Evolutionary conservation across 1,139 yeast species (phyloP), one percentile per base, ranked within the genome.

Genomic region (Lipomyces yarrowii): DNA sequence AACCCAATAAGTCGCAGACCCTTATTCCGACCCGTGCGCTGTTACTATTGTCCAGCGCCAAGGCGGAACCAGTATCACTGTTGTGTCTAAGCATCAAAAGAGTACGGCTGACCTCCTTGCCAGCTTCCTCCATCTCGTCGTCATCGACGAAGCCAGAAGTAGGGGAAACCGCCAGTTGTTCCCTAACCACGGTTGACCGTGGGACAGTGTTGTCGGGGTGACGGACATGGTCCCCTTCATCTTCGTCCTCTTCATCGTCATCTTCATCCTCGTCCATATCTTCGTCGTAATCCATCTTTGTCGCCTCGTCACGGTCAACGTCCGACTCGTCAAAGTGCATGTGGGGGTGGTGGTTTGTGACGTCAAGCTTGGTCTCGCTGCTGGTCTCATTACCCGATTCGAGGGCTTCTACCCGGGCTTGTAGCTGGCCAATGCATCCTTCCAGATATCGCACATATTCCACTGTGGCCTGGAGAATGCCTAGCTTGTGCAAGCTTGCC

Each of bases 401-500:
- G 3, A 57, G 32, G 15, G 26, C 23, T 23, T 57, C 62, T 48
- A 69, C 56, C 15, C 62, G 62, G 3, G 56, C 30, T 39, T 68
- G 71, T 32, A 69, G 60, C 32, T 64, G 66, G 33, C 61, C 63
- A 26, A 69, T 70, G 58, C 69, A 67, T 4, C 59, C 68, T 60
- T 89, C 92, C 60, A 90, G 80, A 73, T 89, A 89, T 69, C 86
- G 81, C 68, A 90, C 87, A 74, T 90, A 90, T 72, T 89, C 93
- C 35, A 90, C 96, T 0, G 94, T 87, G 26, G 91, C 88, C 76
- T 90, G 91, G 59, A 90, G 78, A 37, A 90, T 89, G 15, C 92
- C 90, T 69, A 90, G 82, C 76, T 90, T 90, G 78, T 90, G 91
- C 86, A 90, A 87, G 10, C 90, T 90, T 67, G 86, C 88, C 63